These are phyloP conservation scores for Colletotrichum tamarilloi DNA, from an alignment of 2,329 filamentous ascomycete genomes.

Conservation along the genomic window DNA sequence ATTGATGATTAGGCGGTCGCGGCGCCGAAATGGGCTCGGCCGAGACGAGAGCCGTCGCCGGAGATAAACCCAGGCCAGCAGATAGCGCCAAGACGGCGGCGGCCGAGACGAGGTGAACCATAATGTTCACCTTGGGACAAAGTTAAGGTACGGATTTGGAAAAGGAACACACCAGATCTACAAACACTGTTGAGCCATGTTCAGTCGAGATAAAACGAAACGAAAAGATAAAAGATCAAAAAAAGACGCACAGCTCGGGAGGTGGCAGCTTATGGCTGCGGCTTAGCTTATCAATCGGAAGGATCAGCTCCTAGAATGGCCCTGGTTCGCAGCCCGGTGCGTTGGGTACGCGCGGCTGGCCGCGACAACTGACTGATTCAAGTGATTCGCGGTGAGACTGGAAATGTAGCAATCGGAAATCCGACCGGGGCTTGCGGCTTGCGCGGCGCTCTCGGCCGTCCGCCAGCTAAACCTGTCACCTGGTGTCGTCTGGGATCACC, in stretches of 20 bases:
- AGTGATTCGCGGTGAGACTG: conserved; percentile 31
- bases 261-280: not conserved
- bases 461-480: conserved; percentile 4
- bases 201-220: rapidly evolving
- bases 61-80: not conserved
- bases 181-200: not conserved
- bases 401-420: conserved; percentile 20
- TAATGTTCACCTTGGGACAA: not conserved
- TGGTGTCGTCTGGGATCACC: conserved; percentile 11
- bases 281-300: conserved; percentile 18
- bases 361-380: conserved; percentile 23
- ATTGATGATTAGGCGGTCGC: not conserved
- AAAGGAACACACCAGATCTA: not conserved
- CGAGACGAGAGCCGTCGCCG: not conserved
- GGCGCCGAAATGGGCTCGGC: conserved; percentile 21
- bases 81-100: conserved; percentile 19
- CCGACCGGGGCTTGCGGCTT: conserved; percentile 8
- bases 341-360: conserved; percentile 13
- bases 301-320: not conserved
- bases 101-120: conserved; percentile 1
- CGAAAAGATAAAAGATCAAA: not conserved
- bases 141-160: not conserved
- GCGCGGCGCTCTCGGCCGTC: conserved; percentile 4
- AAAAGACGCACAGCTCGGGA: not conserved
- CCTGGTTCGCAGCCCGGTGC: not conserved